phyloP scores from a whole-genome alignment of 257 asterid species.

The Salvia splendens region DNA sequence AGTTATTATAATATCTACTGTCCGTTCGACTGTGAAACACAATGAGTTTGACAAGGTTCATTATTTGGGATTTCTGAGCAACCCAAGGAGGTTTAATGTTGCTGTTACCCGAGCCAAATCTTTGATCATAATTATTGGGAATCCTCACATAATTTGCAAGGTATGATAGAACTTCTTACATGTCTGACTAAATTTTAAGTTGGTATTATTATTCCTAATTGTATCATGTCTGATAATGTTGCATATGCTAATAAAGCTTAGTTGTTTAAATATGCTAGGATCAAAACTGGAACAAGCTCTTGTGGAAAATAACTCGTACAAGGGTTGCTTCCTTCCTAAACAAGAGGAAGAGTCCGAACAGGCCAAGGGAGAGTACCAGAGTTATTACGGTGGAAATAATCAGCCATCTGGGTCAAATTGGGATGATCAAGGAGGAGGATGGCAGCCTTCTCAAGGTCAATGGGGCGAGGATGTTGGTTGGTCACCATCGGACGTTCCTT shows the following conservation, averaged over 20 bases:
- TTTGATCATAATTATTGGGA: constrained; percentile 80
- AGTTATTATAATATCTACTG: constrained; percentile 86
- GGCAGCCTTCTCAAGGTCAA: constrained; percentile 25
- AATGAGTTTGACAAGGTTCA: constrained; percentile 74
- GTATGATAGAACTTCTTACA: constrained; percentile 38
- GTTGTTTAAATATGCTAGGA: constrained; percentile 56
- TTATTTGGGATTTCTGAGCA: constrained; percentile 89
- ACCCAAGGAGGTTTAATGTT: constrained; percentile 91
- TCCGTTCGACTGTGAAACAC: constrained; percentile 85
- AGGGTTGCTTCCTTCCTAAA: constrained; percentile 85
- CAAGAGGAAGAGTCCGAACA: constrained; percentile 39
- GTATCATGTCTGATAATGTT: neutral
- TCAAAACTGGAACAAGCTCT: constrained; percentile 68
- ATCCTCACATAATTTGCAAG: constrained; percentile 97
- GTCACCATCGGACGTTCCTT: neutral
- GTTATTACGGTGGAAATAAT: constrained; percentile 26
- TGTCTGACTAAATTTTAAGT: constrained; percentile 16
- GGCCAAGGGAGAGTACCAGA: constrained; percentile 15
- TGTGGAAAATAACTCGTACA: constrained; percentile 69
- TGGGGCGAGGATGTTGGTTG: constrained; percentile 3
- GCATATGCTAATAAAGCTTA: constrained; percentile 22
- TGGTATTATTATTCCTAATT: constrained; percentile 2
- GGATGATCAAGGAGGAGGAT: constrained; percentile 32
- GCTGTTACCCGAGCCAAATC: constrained; percentile 87
- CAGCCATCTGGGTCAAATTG: constrained; percentile 34